Evolutionary conservation across 2,329 filamentous ascomycete genomes (phyloP).

Genomic region (Fonsecaea pugnacius): DNA sequence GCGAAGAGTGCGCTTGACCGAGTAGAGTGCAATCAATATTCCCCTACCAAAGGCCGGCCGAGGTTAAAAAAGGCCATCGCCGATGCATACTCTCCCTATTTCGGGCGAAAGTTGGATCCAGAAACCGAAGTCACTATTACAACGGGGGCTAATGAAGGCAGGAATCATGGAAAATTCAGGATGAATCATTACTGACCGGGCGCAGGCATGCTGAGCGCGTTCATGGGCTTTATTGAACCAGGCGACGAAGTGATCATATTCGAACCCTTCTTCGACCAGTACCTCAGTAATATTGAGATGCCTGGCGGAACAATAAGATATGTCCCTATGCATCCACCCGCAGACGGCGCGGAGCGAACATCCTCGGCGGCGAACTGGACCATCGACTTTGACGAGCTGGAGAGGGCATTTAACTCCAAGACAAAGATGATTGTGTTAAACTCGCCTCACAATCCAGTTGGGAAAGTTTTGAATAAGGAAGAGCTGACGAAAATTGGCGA

Average conservation of each 20-base stretch:
- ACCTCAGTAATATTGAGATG: slow-evolving; percentile 99
- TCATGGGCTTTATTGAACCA: slow-evolving; percentile 94
- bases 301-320: slow-evolving; percentile 92
- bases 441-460: slow-evolving; percentile 83
- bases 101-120: slow-evolving; percentile 79
- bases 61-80: slow-evolving; percentile 91
- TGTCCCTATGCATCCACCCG: slow-evolving; percentile 89
- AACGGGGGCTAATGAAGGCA: slow-evolving; percentile 63
- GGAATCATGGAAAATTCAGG: background rate
- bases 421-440: slow-evolving; percentile 92
- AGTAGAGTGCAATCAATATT: slow-evolving; percentile 99
- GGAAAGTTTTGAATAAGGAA: slow-evolving; percentile 86
- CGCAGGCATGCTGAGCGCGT: slow-evolving; percentile 85
- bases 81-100: slow-evolving; percentile 87
- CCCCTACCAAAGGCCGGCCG: slow-evolving; percentile 83
- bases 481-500: slow-evolving; percentile 86
- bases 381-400: slow-evolving; percentile 80
- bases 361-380: slow-evolving; percentile 87
- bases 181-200: background rate
- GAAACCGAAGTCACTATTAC: slow-evolving; percentile 95
- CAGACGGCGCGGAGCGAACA: slow-evolving; percentile 75
- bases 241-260: slow-evolving; percentile 98
- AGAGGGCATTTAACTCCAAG: slow-evolving; percentile 77
- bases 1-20: slow-evolving; percentile 86
- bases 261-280: slow-evolving; percentile 99